phyloP scores from a whole-genome alignment of 2,329 filamentous ascomycete species.

The Neoarthrinium moseri region DNA sequence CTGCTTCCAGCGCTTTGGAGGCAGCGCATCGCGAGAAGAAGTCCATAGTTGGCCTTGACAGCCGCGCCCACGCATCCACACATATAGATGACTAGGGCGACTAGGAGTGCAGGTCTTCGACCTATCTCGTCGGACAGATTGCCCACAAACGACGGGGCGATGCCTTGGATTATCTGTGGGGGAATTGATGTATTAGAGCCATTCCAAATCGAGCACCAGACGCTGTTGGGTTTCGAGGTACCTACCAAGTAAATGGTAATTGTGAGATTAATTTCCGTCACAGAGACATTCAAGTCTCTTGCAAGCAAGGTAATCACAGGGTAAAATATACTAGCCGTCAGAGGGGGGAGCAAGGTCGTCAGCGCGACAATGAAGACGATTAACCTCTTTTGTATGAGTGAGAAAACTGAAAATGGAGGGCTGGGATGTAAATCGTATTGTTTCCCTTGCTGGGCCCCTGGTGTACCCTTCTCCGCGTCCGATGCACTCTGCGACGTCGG shows the following conservation, averaged over 20 bases:
- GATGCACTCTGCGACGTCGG: too few species aligned
- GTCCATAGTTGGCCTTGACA: slow-evolving; percentile 28
- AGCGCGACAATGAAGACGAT: background rate
- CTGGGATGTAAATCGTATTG: background rate
- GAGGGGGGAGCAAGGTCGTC: background rate
- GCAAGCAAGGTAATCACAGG: background rate
- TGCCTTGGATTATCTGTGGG: slow-evolving; percentile 34
- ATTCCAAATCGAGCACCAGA: background rate
- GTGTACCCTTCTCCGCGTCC: too few species aligned
- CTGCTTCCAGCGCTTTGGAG: slow-evolving; percentile 43
- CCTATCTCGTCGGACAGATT: slow-evolving; percentile 36
- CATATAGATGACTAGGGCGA: slow-evolving; percentile 32
- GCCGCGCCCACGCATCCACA: slow-evolving; percentile 32
- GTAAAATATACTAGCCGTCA: slow-evolving; percentile 1
- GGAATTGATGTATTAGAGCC: background rate
- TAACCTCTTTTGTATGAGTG: background rate
- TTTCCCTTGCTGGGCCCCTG: background rate
- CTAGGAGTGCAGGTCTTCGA: slow-evolving; percentile 34
- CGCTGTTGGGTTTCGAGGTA: background rate
- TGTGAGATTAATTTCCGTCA: slow-evolving; percentile 45
- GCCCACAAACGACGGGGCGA: slow-evolving; percentile 37
- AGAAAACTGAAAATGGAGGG: background rate
- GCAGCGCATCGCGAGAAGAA: slow-evolving; percentile 38
- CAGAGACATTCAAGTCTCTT: slow-evolving; percentile 35
- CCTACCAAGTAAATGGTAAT: slow-evolving; percentile 40